Percentiles rank a stretch among this genome's conserved stretches.
Conservation (phyloP, 2,329 filamentous ascomycete genomes). For the Metarhizium sp. region DNA sequence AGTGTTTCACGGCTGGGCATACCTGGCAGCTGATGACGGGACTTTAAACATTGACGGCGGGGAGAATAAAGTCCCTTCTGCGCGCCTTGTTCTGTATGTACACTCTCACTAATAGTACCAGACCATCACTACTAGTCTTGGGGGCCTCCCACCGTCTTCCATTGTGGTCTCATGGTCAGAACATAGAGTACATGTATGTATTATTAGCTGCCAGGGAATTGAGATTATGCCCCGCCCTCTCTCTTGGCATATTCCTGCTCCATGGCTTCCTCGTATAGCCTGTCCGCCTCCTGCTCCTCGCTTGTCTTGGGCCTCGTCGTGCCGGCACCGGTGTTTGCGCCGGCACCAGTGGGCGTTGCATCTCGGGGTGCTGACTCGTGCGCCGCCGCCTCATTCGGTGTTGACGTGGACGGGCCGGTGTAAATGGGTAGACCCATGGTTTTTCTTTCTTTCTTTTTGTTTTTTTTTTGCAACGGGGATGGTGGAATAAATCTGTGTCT, state of each 20-base stretch:
- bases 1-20: no score
- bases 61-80: no score
- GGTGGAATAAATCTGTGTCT: background rate
- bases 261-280: slow-evolving; percentile 40
- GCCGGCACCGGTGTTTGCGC: slow-evolving; percentile 39
- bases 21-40: no score
- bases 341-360: slow-evolving; percentile 29
- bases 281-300: slow-evolving; percentile 39
- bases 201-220: no score
- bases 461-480: background rate
- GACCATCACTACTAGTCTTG: no score
- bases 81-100: no score
- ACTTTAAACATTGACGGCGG: no score
- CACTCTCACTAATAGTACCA: no score
- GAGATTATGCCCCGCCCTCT: slow-evolving; percentile 30
- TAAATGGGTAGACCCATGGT: background rate
- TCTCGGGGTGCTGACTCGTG: background rate
- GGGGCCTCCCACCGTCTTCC: no score
- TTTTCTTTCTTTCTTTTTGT: background rate
- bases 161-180: no score
- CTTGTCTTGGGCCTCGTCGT: slow-evolving; percentile 37
- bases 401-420: background rate
- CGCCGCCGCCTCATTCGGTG: no score
- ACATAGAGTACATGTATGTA: no score
- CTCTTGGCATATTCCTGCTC: slow-evolving; percentile 48